Percentiles rank a stretch among this genome's conserved stretches.
Evolutionary conservation across 2,329 filamentous ascomycete genomes (phyloP).

Genomic region (Fusarium acutatum): DNA sequence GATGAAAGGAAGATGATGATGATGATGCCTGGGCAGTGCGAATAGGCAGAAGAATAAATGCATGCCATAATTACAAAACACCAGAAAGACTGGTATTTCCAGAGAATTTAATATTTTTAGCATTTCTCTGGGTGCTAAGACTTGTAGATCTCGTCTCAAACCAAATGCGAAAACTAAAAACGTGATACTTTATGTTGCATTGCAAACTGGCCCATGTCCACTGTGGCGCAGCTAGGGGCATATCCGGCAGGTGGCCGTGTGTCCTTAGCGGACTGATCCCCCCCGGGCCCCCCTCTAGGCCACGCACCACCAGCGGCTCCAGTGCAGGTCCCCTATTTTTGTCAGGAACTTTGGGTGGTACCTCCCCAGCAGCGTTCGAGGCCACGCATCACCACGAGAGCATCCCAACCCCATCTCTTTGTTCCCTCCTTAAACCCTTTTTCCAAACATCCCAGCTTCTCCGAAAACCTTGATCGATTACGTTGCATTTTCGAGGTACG

Average conservation of each 20-base stretch:
- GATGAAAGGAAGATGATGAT: neutral
- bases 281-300: neutral
- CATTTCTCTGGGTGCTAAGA: neutral
- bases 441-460: neutral
- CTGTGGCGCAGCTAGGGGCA: constrained; percentile 23
- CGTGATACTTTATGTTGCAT: constrained; percentile 12
- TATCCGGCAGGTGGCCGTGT: neutral
- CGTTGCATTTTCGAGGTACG: constrained; percentile 27
- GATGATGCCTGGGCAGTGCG: neutral
- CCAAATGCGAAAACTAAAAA: neutral
- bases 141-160: neutral
- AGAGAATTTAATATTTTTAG: neutral
- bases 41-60: neutral
- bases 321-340: constrained; percentile 33
- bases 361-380: constrained; percentile 22
- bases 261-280: neutral
- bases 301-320: constrained; percentile 1
- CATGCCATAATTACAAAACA: too few relatives aligned
- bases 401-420: constrained; percentile 11
- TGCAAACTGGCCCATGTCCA: constrained; percentile 1
- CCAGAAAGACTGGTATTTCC: neutral
- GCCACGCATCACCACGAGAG: constrained; percentile 36
- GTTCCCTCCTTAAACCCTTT: neutral
- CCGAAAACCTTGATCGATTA: neutral
- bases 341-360: constrained; percentile 19